Conservation (phyloP, 805 yeast genomes). For the Brettanomyces sp. region DNA sequence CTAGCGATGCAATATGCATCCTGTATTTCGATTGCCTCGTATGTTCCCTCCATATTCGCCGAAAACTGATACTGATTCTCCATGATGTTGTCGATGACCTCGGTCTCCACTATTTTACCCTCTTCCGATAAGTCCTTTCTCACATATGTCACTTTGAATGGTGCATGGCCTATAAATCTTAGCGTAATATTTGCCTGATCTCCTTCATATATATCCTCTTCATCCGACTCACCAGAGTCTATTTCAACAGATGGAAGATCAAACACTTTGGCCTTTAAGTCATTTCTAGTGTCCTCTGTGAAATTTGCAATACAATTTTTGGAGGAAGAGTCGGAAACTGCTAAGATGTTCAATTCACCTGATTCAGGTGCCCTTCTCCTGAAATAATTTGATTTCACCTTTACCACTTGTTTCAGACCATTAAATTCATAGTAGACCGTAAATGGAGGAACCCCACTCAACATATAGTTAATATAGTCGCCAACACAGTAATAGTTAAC, state of each 20-base stretch:
- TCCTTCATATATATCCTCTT: conserved; percentile 87
- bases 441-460: conserved; percentile 78
- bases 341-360: conserved; percentile 61
- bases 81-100: conserved; percentile 61
- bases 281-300: conserved; percentile 23
- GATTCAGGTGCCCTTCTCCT: conserved; percentile 72
- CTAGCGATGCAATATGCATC: conserved; percentile 66
- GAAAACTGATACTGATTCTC: conserved; percentile 59
- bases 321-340: conserved; percentile 65
- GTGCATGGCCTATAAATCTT: conserved; percentile 80
- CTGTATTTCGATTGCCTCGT: conserved; percentile 83
- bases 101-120: conserved; percentile 36
- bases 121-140: conserved; percentile 38
- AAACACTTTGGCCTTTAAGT: conserved; percentile 27
- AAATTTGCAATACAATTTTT: conserved; percentile 63
- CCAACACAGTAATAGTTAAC: conserved; percentile 75
- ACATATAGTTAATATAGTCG: conserved; percentile 67
- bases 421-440: conserved; percentile 67
- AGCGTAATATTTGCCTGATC: conserved; percentile 85
- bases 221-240: conserved; percentile 63
- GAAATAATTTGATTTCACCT: conserved; percentile 28
- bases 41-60: conserved; percentile 85
- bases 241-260: conserved; percentile 71
- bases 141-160: conserved; percentile 78
- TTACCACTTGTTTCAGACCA: conserved; percentile 47